Percentiles rank a stretch among this genome's conserved stretches.
phyloP scores from a whole-genome alignment of 176 grass and related monocot genomes.

The Elaeis guineensis region DNA sequence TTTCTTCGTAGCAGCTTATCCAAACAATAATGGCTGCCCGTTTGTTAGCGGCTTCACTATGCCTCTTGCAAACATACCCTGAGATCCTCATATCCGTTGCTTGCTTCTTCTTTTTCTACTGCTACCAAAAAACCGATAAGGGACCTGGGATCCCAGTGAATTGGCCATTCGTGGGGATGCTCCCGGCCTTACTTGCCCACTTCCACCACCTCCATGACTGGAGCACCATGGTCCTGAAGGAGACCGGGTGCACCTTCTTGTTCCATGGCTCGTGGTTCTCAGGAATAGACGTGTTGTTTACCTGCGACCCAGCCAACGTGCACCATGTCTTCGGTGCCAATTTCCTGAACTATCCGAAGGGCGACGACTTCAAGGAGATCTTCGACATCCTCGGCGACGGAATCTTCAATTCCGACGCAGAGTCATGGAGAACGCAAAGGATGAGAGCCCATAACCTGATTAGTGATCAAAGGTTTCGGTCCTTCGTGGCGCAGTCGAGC shows the following conservation, averaged over 20 bases:
- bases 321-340: constrained; percentile 61
- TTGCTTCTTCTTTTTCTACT: constrained; percentile 5
- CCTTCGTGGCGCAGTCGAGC: constrained; percentile 19
- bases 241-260: constrained; percentile 22
- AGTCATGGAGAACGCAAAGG: constrained; percentile 46
- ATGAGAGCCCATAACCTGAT: constrained; percentile 37
- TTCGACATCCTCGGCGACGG: constrained; percentile 62
- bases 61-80: too few species aligned
- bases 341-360: constrained; percentile 71
- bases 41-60: too few species aligned
- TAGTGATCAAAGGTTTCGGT: constrained; percentile 23
- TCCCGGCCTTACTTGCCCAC: constrained; percentile 29
- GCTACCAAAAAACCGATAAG: constrained; percentile 20
- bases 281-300: constrained; percentile 27
- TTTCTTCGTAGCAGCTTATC: too few species aligned
- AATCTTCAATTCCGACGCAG: constrained; percentile 73
- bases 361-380: constrained; percentile 41
- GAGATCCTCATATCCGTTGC: background rate
- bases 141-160: constrained; percentile 20
- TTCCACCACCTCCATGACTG: constrained; percentile 38
- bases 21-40: too few species aligned
- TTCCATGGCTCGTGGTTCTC: constrained; percentile 21
- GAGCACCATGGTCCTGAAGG: constrained; percentile 15
- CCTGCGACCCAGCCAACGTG: constrained; percentile 56
- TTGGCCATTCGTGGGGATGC: constrained; percentile 47